phyloP scores from a whole-genome alignment of 1,284 basidiomycete species.

The Leccinum solheimii region DNA sequence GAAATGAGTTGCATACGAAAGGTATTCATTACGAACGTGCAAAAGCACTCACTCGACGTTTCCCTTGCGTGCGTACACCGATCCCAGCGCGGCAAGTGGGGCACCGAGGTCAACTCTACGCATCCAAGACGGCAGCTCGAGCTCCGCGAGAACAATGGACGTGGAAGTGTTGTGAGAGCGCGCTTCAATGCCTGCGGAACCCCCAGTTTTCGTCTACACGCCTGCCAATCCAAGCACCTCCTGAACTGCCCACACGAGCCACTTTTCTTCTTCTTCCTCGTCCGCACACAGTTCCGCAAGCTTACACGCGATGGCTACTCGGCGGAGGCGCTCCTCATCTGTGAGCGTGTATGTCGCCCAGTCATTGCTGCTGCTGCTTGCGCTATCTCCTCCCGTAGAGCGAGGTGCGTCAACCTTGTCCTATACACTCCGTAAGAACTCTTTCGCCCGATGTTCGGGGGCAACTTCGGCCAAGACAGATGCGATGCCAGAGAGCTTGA shows the following conservation, averaged over 20 bases:
- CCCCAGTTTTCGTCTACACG: slow-evolving; percentile 4
- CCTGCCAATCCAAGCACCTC: slow-evolving; percentile 49
- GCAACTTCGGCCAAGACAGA: slow-evolving; percentile 62
- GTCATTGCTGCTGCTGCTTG: background rate
- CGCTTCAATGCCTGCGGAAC: background rate
- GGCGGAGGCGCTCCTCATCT: slow-evolving; percentile 54
- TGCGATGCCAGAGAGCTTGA: slow-evolving; percentile 73
- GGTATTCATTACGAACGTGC: background rate
- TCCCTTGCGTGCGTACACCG: slow-evolving; percentile 61
- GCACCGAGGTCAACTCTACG: slow-evolving; percentile 60
- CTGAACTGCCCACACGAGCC: slow-evolving; percentile 65
- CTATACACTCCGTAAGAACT: slow-evolving; percentile 49
- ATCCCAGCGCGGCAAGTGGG: slow-evolving; percentile 66
- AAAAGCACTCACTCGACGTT: slow-evolving; percentile 54
- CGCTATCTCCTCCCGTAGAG: slow-evolving; percentile 3
- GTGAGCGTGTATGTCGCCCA: slow-evolving; percentile 35
- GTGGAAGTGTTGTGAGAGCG: background rate
- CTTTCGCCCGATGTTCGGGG: slow-evolving; percentile 57
- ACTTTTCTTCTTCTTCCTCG: slow-evolving; percentile 51
- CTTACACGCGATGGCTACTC: slow-evolving; percentile 64
- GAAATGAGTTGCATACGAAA: background rate
- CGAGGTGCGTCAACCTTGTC: slow-evolving; percentile 16
- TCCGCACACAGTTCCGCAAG: slow-evolving; percentile 58
- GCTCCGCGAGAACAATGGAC: slow-evolving; percentile 43
- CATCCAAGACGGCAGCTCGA: slow-evolving; percentile 66